These are phyloP conservation scores for Pleurotus pulmonarius DNA, from an alignment of 768 basidiomycete genomes.

Conservation along the genomic window DNA sequence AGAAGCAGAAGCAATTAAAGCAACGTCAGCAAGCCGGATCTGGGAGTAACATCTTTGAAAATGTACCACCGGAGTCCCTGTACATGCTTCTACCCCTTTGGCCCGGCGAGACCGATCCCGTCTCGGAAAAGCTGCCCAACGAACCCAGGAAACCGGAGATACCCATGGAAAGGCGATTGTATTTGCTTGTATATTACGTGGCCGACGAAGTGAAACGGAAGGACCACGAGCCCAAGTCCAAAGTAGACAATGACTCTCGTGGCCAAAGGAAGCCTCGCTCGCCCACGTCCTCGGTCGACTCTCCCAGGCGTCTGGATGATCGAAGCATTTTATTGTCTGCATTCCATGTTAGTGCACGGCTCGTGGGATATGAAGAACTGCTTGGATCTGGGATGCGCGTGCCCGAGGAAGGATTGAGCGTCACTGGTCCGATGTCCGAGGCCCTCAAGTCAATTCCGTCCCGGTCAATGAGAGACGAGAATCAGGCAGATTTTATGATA, in stretches of 20 bases:
- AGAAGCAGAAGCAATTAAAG: conserved; percentile 27
- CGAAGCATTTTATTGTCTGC: conserved; percentile 51
- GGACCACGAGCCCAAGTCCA: conserved; percentile 16
- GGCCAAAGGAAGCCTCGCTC: conserved; percentile 2
- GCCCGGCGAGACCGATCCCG: conserved; percentile 67
- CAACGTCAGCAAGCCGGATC: conserved; percentile 14
- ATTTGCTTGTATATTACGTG: conserved; percentile 80
- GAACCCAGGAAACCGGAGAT: conserved; percentile 31
- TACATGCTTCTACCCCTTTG: conserved; percentile 88
- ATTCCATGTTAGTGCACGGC: conserved; percentile 73
- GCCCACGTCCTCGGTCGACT: conserved; percentile 33
- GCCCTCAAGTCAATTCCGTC: conserved; percentile 46
- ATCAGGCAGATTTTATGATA: conserved; percentile 43
- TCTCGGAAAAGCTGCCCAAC: conserved; percentile 15
- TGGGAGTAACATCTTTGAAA: conserved; percentile 45
- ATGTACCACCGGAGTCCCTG: conserved; percentile 63
- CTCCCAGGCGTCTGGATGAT: conserved; percentile 28
- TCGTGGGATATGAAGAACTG: conserved; percentile 70
- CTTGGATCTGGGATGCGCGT: conserved; percentile 70
- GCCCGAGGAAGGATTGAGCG: conserved; percentile 65
- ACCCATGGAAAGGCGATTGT: conserved; percentile 54
- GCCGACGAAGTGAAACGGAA: conserved; percentile 3
- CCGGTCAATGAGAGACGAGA: conserved; percentile 29
- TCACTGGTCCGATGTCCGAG: conserved; percentile 56
- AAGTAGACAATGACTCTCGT: conserved; percentile 14